Percentiles rank a stretch among this genome's conserved stretches.
Evolutionary conservation across 768 basidiomycete species (phyloP).

Genomic region (Neoboletus magnificus): DNA sequence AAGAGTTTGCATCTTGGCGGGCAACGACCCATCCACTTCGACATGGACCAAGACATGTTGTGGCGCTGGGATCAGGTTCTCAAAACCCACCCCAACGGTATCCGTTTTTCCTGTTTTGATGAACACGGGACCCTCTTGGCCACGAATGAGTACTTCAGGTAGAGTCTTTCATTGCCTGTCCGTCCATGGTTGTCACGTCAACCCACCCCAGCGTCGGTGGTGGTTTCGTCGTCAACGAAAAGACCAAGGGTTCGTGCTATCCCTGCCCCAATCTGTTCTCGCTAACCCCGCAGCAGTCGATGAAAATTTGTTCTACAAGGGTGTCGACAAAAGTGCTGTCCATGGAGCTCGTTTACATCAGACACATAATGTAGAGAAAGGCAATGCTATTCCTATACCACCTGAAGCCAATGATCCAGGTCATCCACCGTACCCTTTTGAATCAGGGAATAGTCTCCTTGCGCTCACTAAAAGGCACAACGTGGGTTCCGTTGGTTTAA

Average conservation of each 20-base stretch:
- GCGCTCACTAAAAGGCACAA: conserved; percentile 78
- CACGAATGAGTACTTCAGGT: conserved; percentile 92
- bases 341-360: conserved; percentile 79
- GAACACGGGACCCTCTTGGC: conserved; percentile 83
- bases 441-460: conserved; percentile 70
- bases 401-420: conserved; percentile 30
- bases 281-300: conserved; percentile 49
- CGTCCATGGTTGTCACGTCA: neutral
- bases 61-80: conserved; percentile 91
- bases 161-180: neutral
- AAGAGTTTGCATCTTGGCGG: conserved; percentile 72
- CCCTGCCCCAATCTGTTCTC: neutral
- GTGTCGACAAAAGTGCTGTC: conserved; percentile 78
- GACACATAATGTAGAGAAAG: conserved; percentile 41
- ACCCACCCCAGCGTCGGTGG: conserved; percentile 66
- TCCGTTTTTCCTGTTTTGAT: conserved; percentile 86
- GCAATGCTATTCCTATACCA: conserved; percentile 10
- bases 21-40: conserved; percentile 72
- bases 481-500: conserved; percentile 42
- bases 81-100: conserved; percentile 88
- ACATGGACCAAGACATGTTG: conserved; percentile 89
- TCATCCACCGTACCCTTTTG: conserved; percentile 83
- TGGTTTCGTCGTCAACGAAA: conserved; percentile 93
- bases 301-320: conserved; percentile 94
- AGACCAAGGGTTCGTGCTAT: conserved; percentile 66